These are phyloP conservation scores for Babesia bigemina DNA, from an alignment of 169 alveolate species.

Conservation along the genomic window DNA sequence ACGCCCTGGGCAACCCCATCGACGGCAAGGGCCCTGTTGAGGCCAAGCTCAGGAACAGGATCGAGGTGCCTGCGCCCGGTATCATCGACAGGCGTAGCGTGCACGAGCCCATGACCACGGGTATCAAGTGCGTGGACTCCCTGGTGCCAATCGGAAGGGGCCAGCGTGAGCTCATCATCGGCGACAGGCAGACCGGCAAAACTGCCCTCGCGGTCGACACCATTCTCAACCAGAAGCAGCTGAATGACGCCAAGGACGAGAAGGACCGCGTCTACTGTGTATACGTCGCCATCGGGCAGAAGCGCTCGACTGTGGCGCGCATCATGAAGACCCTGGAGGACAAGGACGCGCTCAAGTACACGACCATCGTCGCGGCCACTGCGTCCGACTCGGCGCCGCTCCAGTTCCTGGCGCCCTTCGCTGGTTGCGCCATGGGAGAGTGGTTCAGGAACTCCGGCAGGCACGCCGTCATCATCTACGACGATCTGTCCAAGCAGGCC, in stretches of 20 bases:
- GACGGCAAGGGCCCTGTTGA: conserved; percentile 93
- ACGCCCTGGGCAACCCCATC: conserved; percentile 96
- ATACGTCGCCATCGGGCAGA: conserved; percentile 98
- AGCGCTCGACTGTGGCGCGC: conserved; percentile 94
- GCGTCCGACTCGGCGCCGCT: conserved; percentile 99
- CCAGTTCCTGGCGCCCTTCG: conserved; percentile 96
- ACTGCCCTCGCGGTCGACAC: conserved; percentile 97
- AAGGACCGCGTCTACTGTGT: conserved; percentile 92
- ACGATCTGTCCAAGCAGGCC: conserved; percentile 97
- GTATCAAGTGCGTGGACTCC: conserved; percentile 95
- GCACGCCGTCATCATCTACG: conserved; percentile 95
- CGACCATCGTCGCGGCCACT: conserved; percentile 97
- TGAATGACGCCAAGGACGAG: conserved; percentile 80
- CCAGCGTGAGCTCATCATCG: conserved; percentile 97
- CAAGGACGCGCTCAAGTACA: conserved; percentile 90
- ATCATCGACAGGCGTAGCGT: conserved; percentile 96
- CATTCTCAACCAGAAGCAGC: conserved; percentile 90
- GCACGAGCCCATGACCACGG: conserved; percentile 96
- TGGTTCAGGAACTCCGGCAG: conserved; percentile 96
- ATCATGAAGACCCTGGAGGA: conserved; percentile 86
- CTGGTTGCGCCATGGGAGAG: conserved; percentile 99
- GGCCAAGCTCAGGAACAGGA: conserved; percentile 87
- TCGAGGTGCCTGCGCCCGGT: conserved; percentile 98
- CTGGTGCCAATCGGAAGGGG: conserved; percentile 99
- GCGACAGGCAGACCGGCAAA: conserved; percentile 98